Base-by-base conservation (phyloP, 2,329 filamentous ascomycete genomes). In the Aspergillus calidoustus region DNA sequence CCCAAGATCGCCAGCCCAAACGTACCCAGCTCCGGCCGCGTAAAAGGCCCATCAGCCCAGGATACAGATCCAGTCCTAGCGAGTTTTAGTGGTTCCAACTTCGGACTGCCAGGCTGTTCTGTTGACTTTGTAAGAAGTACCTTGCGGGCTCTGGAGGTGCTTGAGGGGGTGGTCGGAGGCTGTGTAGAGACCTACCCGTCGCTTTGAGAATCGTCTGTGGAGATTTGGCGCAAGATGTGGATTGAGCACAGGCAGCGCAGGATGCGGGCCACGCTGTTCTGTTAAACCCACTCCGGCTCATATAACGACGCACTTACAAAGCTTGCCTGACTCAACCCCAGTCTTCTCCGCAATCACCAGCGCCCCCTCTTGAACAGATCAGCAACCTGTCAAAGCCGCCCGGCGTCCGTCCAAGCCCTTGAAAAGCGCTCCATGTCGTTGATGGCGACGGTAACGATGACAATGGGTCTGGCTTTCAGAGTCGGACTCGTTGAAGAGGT, bases 1-100 rank as follows among this genome's bases (percentile, higher is more conserved):
- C 55, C 62, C 4, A 62, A 3, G 59, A 64, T 64, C 25, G 62
- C 55, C 38, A 64, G 28, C 4, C 59, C 51, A 19, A 64, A 57
- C 17, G 48, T 54, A n/a, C 52, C 56, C 15, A 59, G 62, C 28
- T 64, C 62, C 2, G 59, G 56, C 4, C 59, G 51, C 2, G 23
- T n/a, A 17, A 50, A 52, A 25, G 34, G 15, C 8, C 46, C 58
- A 19, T 61, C 51, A n/a, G 22, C 13, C 59, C 46, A 5, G 54
- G 59, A 8, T 56, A 19, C 19, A 2, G 19, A 65, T 13, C 63
- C 63, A 62, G 13, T 60, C 54, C 63, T 60, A 62, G 3, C 60
- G 57, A 1, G 49, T 28, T 34, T 60, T 50, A 15, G 7, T 49
- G 3, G 57, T 65, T 1, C 22, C 25, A 3, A 65, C 19, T 3